Base-by-base conservation (phyloP, 2,329 filamentous ascomycete species). In the Sporothrix pseudoabietina region DNA sequence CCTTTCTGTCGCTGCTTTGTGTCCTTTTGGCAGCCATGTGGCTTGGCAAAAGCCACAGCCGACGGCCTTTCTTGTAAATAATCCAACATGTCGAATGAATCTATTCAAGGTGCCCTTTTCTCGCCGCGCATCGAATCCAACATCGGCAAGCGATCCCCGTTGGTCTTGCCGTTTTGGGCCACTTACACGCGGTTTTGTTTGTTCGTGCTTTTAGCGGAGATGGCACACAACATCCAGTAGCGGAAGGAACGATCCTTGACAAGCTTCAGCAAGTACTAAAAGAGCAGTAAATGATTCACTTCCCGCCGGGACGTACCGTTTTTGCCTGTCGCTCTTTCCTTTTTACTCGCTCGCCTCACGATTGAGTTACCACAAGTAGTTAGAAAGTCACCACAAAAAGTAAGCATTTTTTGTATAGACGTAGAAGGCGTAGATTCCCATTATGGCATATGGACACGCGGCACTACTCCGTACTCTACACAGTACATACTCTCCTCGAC, bases 181-280 rank as follows among this genome's bases (percentile, higher is more conserved):
- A 63, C 59, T 63, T 44, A 63, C 59, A 63, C 32, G 59, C 35
- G 6, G 5, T 35, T 32, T 14, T 41, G 59, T 26, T 9, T 2
- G 10, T 30, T 22, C 35, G 59, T 63, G 59, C 59, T 63, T 63
- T 63, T 63, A 63, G 59, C n/a, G 59, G 59, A 9, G 32, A 63
- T 63, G 35, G 35, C 55, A 59, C 52, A 55, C 55, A 59, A 59
- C 14, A 59, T 7, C 12, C 44, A 19, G 16, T 41, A 63, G 12
- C 22, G 35, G 35, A 72, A 47, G 59, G 59, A 66, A 47, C 71
- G 61, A 39, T 47, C 19, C 55, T 63, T 19, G 52, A 52, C 47
- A 35, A 35, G 8, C 35, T 8, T 4, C 35, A 35, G 8, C 35
- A 49, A 19, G 3, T 14, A 49, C 44, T 0, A 5, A 44, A 44